Conservation (phyloP, 805 yeast genomes). For the Kockiozyma suomiensis region DNA sequence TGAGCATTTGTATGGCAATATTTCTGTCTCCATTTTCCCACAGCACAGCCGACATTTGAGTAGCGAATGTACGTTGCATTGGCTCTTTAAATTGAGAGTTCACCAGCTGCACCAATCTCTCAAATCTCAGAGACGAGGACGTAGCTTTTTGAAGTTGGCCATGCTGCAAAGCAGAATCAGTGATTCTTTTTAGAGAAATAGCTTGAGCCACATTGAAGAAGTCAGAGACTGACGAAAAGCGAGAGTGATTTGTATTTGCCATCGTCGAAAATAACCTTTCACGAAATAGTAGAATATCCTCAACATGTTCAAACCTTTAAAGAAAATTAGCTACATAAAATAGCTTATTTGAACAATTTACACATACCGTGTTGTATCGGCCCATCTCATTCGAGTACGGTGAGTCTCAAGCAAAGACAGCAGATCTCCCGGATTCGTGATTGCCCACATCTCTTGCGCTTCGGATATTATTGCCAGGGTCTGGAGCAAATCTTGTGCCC, state of each 20-base stretch:
- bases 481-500: slow-evolving; percentile 2
- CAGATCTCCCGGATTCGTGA: not conserved
- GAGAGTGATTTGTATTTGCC: not conserved
- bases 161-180: slow-evolving; percentile 22
- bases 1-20: slow-evolving; percentile 60
- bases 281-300: slow-evolving; percentile 18
- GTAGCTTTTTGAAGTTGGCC: slow-evolving; percentile 37
- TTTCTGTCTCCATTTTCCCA: slow-evolving; percentile 65
- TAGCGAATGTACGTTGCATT: slow-evolving; percentile 41
- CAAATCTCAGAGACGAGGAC: slow-evolving; percentile 36
- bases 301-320: slow-evolving; percentile 14
- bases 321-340: not conserved
- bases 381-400: not conserved
- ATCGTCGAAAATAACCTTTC: slow-evolving; percentile 2
- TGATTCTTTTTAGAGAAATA: slow-evolving; percentile 1
- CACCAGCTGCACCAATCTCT: slow-evolving; percentile 7
- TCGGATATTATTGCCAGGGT: slow-evolving; percentile 18
- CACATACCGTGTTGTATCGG: slow-evolving; percentile 4
- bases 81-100: not conserved
- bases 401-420: not conserved
- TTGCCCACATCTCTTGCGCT: slow-evolving; percentile 7
- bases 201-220: not conserved
- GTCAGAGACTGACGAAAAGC: not conserved
- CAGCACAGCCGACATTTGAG: slow-evolving; percentile 60
- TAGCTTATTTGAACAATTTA: no score